These are phyloP conservation scores for Cenchrus americanus DNA, from an alignment of 176 grass and related monocot species.

Conservation along the genomic window DNA sequence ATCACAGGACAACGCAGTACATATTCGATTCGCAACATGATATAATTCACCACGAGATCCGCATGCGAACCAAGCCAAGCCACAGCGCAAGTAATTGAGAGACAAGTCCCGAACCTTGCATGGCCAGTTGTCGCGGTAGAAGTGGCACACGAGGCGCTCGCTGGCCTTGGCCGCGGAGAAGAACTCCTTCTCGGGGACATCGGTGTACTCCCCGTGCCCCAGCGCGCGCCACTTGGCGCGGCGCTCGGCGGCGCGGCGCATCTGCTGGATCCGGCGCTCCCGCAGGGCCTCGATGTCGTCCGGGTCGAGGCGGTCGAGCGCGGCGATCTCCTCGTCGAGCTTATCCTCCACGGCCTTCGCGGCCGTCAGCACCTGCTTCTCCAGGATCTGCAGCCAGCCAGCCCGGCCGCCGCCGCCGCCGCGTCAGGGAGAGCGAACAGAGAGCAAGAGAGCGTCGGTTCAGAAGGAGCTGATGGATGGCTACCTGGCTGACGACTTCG, in stretches of 20 bases:
- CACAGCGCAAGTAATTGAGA: neutral
- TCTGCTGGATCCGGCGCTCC: constrained; percentile 87
- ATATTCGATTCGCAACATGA: neutral
- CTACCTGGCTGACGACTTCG: constrained; percentile 36
- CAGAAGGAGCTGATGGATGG: neutral
- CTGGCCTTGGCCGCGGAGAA: constrained; percentile 85
- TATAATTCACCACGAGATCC: constrained; percentile 6
- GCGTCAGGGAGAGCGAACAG: constrained; percentile 1
- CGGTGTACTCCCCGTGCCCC: constrained; percentile 83
- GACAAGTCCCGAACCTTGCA: constrained; percentile 65
- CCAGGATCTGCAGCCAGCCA: constrained; percentile 60
- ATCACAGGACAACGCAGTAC: neutral
- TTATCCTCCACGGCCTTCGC: constrained; percentile 93
- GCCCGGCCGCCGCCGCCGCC: neutral
- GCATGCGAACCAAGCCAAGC: constrained; percentile 12
- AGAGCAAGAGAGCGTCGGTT: neutral
- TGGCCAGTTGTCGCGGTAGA: constrained; percentile 96
- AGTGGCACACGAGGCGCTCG: constrained; percentile 92
- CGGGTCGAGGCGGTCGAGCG: constrained; percentile 69
- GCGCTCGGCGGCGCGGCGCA: constrained; percentile 90
- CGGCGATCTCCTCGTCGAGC: constrained; percentile 80
- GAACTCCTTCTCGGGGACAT: constrained; percentile 96
- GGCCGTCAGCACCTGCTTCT: constrained; percentile 80
- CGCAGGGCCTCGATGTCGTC: constrained; percentile 86
- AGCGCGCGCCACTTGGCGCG: constrained; percentile 77